A percentile compares a stretch with the other conserved stretches of the same genome.
These are phyloP conservation scores for Ceratocystis cacaofunesta DNA, from an alignment of 2,329 filamentous ascomycete species.

Conservation along the genomic window DNA sequence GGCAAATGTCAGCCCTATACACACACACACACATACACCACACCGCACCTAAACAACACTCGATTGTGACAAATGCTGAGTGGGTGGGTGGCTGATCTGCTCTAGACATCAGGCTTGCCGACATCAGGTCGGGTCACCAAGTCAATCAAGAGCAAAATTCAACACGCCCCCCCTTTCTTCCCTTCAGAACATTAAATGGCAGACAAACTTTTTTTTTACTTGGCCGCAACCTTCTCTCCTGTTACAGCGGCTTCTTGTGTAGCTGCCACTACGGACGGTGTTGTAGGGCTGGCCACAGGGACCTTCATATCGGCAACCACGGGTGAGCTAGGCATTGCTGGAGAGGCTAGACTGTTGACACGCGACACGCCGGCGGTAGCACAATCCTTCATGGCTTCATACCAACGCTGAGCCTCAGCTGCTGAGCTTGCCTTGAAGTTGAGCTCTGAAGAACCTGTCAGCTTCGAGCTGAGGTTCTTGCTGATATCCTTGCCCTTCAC, in stretches of 20 bases:
- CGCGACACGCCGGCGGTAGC: conserved; percentile 35
- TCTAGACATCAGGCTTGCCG: neutral
- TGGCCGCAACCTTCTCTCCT: conserved; percentile 4
- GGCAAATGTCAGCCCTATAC: neutral
- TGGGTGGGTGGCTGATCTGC: neutral
- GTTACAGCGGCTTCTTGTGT: conserved; percentile 17
- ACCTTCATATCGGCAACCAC: conserved; percentile 19
- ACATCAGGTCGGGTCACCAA: neutral
- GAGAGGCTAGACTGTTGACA: conserved; percentile 20
- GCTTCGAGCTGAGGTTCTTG: conserved; percentile 64
- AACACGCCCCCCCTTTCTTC: neutral
- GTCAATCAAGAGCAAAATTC: neutral
- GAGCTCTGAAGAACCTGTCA: conserved; percentile 66
- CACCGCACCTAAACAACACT: too few relatives aligned
- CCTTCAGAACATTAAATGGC: neutral
- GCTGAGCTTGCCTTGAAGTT: conserved; percentile 76
- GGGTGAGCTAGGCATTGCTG: conserved; percentile 19
- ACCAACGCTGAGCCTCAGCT: conserved; percentile 74
- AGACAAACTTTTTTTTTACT: neutral
- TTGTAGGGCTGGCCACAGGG: conserved; percentile 16
- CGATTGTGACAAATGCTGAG: neutral
- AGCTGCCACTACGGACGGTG: conserved; percentile 18
- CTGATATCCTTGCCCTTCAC: conserved; percentile 89
- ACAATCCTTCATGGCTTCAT: conserved; percentile 50
- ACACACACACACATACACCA: neutral